These are phyloP conservation scores for Neopestalotiopsis sp. DNA, from an alignment of 2,329 filamentous ascomycete species.

Conservation along the genomic window DNA sequence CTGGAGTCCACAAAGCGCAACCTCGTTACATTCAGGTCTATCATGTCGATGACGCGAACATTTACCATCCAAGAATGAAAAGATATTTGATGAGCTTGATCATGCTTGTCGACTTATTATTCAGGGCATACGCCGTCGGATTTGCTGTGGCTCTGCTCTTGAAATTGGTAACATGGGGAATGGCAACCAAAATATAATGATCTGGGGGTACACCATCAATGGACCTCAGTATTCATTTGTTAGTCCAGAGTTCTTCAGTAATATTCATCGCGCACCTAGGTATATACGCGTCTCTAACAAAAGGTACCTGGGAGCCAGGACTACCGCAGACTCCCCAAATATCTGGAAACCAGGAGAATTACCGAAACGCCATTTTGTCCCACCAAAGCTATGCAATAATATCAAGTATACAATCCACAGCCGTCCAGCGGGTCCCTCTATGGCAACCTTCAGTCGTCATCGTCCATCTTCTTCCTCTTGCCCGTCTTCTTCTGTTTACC, in stretches of 20 bases:
- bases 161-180: too few species aligned
- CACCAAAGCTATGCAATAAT: constrained; percentile 9
- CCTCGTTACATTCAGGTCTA: too few species aligned
- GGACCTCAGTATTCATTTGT: not conserved
- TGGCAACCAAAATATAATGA: too few species aligned
- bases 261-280: not conserved
- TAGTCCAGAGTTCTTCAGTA: not conserved
- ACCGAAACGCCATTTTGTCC: not conserved
- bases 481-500: constrained; percentile 40
- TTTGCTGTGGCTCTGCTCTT: too few species aligned
- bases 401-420: not conserved
- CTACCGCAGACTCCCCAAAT: not conserved
- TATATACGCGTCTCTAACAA: not conserved
- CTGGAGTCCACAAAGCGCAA: too few species aligned
- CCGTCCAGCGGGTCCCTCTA: not conserved
- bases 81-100: too few species aligned
- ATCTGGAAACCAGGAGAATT: too few species aligned
- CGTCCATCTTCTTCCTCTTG: constrained; percentile 52
- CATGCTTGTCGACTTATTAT: too few species aligned
- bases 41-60: too few species aligned
- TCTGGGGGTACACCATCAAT: not conserved
- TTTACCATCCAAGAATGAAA: too few species aligned
- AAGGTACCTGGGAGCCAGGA: not conserved
- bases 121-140: too few species aligned
- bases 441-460: not conserved